Evolutionary conservation across 106 monocot species (phyloP), one percentile per base, ranked within the genome.

Genomic region (Phalaenopsis aphrodite): DNA sequence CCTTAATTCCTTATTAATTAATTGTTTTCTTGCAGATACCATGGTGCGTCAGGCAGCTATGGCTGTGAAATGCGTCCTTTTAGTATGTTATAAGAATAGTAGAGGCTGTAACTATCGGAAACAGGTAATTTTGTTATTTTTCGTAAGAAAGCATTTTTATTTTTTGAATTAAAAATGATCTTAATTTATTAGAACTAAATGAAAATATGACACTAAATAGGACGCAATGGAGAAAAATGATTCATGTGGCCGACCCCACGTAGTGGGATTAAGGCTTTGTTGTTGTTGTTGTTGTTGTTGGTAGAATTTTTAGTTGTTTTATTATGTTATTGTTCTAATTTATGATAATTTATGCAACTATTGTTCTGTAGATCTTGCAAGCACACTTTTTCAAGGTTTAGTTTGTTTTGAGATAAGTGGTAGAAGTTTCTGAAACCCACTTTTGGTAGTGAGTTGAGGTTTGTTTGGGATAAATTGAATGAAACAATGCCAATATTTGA

Each of bases 31-130:
- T 65, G 10, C 84, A 89, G 89, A 89, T 81, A 89, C 80, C 37
- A 84, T 87, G 84, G 86, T 89, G 14, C 84, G 89, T 14, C 89
- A 89, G 15, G 84, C 80, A 68, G 86, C 84, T 67, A 89, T 89
- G 89, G 73, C 81, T 30, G 16, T 87, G 5, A 89, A 89, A 55
- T 87, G 86, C 58, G 12, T 86, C 41, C 65, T 89, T 17, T 77
- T 89, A 76, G 84, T 89, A 43, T 86, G 81, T 67, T 87, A 87
- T 80, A 89, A 84, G 78, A 89, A 87, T 75, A 78, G 80, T 68
- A 80, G 82, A 69, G 85, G 86, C 18, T 57, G 73, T 15, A 83
- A 81, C 39, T 87, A 89, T 57, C 84, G 86, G 36, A 89, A 52
- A 55, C 89, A 90, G 64, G 64, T 65, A 65, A 24, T 23, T 65